Base-by-base conservation (phyloP, 1,139 yeast genomes). In the Saccharomyces hybrid region DNA sequence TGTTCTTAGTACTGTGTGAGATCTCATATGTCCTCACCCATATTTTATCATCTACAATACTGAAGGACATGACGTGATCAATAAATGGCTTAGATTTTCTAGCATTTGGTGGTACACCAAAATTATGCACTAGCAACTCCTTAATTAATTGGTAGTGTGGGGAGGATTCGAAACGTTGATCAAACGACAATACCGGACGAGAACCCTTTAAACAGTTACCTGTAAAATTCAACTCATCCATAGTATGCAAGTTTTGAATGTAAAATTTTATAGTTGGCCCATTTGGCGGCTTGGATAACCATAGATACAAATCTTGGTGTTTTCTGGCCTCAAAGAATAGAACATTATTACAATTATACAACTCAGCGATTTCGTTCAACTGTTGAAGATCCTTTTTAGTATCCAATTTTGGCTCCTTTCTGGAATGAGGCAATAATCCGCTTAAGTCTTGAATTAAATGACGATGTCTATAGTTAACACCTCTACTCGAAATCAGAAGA, bases 11-110 rank as follows among this genome's bases (percentile, higher is more conserved):
- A 47, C 87, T 77, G 73, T 91, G 97, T 58, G 84, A 79, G 62
- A 93, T 89, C 74, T 95, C 99, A 71, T 86, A 93, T 73, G 90
- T 91, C 75, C 99, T 84, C 59, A 90, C 81, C 99, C 99, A 93
- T 59, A 93, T 80, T 75, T 91, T 91, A 67, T 87, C 87, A 73
- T 93, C 99, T 46, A 90, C 96, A 57, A 93, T 84, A 61, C 93
- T 83, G 69, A 93, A 88, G 8, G 96, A 85, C 84, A 91, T 82
- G 31, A 93, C 96, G 68, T 91, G 99, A 71, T 93, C 99, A 59
- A 89, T 75, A 67, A 93, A 93, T 11, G 99, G 99, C 74, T 95
- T 93, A 53, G 91, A 79, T 73, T 88, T 90, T 73, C 98, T 82
- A n/a, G 97, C 89, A 57, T 81, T 79, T 59, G 97, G 97, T 55